Evolutionary conservation across 345 rosid species (phyloP), one percentile per base, ranked within the genome.

Genomic region (Citrus maxima): DNA sequence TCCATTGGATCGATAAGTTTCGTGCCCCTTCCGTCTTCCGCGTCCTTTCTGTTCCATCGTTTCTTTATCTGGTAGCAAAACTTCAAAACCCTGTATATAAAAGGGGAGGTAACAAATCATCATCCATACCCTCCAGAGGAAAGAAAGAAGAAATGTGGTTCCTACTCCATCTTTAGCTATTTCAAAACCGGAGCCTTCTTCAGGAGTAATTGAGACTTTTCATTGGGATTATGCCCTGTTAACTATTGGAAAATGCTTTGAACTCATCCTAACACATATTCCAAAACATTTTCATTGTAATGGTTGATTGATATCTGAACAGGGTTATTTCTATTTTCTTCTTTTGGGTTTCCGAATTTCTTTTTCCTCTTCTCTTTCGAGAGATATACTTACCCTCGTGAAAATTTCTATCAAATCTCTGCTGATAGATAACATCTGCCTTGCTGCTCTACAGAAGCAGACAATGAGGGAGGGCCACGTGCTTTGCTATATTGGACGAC

Each of bases 381-480:
- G 55, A 66, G 64, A 72, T 25, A 67, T 46, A 67, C 27, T 55
- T 24, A 9, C 35, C n/a, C n/a, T 49, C 28, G 40, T 64, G 63
- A 72, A 30, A 22, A 51, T 51, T 10, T 78, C 59, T 35, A 28
- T 64, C 70, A 79, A 62, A 64, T 32, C 49, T 24, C 69, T 77
- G 74, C 78, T 87, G 19, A 72, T 22, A 63, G 19, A 72, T 22
- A 63, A 70, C 46, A 24, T 30, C 32, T 74, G 77, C 59, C 74
- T 75, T 66, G n/a, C 80, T 68, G 68, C 71, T 49, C 46, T 77
- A 83, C 92, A 92, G 98, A 93, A 92, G 83, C 98, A 95, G 83
- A 84, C 72, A 59, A 94, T 93, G 78, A 95, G 32, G 88, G 83
- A 97, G 93, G 86, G 97, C n/a, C 92, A 92, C 85, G 88, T 92